Conservation (phyloP, 176 grass and related monocot genomes). For the sorghum (Sorghum bicolor) region DNA sequence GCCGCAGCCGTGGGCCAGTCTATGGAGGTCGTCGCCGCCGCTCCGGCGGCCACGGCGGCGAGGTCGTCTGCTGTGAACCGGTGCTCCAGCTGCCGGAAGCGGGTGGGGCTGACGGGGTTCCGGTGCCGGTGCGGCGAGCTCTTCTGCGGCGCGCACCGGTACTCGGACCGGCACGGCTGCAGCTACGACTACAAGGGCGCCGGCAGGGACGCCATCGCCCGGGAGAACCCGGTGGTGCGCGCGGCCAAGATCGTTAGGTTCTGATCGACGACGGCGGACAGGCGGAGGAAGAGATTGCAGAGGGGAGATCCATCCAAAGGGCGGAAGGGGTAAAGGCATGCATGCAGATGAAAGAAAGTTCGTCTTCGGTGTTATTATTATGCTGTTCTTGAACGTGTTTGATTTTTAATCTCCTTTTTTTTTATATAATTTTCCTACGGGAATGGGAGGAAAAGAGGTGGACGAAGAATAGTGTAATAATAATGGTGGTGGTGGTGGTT, state of each 20-base stretch:
- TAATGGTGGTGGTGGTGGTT: constrained; percentile 15
- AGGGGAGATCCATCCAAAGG: not conserved
- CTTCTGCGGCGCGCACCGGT: constrained; percentile 93
- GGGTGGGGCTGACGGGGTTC: constrained; percentile 80
- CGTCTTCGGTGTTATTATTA: not conserved
- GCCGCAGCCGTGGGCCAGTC: not conserved
- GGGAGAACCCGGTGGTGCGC: constrained; percentile 84
- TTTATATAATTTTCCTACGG: not conserved
- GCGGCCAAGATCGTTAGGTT: constrained; percentile 84
- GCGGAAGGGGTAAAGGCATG: not conserved
- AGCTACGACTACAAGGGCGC: constrained; percentile 81
- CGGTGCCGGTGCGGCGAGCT: constrained; percentile 81
- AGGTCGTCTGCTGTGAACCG: constrained; percentile 49
- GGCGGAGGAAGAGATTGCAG: not conserved
- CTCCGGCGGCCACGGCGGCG: not conserved
- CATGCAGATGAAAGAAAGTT: not conserved
- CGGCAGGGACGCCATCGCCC: constrained; percentile 67
- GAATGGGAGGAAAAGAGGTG: constrained; percentile 9
- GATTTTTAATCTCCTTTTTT: constrained; percentile 24
- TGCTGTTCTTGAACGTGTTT: constrained; percentile 31
- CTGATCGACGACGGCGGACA: constrained; percentile 26
- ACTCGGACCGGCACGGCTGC: constrained; percentile 90
- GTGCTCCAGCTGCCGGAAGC: constrained; percentile 81
- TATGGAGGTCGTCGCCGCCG: not conserved
- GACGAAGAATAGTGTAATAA: constrained; percentile 37